These are phyloP conservation scores for Neolentinus lepideus DNA, from an alignment of 1,284 basidiomycete genomes.

Conservation along the genomic window DNA sequence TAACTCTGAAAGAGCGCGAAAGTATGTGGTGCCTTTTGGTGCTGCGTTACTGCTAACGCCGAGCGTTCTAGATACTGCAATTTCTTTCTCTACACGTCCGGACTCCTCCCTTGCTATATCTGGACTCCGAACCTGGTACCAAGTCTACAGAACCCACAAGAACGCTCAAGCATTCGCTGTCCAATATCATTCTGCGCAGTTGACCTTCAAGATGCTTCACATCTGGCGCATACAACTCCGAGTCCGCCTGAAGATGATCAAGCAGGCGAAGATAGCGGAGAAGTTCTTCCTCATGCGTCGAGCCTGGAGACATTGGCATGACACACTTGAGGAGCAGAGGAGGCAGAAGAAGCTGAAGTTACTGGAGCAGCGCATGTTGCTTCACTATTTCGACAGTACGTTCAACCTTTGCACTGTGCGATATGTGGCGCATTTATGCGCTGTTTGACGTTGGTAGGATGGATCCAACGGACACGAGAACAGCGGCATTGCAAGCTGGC, in stretches of 20 bases:
- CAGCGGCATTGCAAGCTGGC: conserved; percentile 29
- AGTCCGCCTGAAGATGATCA: conserved; percentile 39
- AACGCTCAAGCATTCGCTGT: conserved; percentile 45
- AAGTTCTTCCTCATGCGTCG: conserved; percentile 45
- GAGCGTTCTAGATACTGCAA: conserved; percentile 36
- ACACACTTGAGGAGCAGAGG: conserved; percentile 38
- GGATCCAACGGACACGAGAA: conserved; percentile 33
- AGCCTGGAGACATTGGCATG: conserved; percentile 46
- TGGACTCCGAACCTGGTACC: conserved; percentile 44
- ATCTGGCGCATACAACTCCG: conserved; percentile 55
- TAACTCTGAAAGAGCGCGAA: conserved; percentile 32
- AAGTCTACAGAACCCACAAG: conserved; percentile 36
- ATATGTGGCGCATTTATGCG: conserved; percentile 1
- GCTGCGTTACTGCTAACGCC: conserved; percentile 1
- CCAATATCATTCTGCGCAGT: conserved; percentile 37
- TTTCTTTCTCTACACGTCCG: conserved; percentile 41
- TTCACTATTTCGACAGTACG: background rate
- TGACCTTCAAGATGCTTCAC: conserved; percentile 40
- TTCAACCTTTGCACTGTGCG: background rate
- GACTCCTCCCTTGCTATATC: conserved; percentile 32
- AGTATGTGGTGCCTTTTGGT: conserved; percentile 26
- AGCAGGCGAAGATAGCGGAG: conserved; percentile 52
- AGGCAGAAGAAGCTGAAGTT: conserved; percentile 39
- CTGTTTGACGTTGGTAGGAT: conserved; percentile 29
- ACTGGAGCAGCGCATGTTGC: conserved; percentile 30